A percentile compares a stretch with the other conserved stretches of the same genome.
These are phyloP conservation scores for Phytophthora macrochlamydospora DNA, from an alignment of 352 stramenopile species.

Conservation along the genomic window DNA sequence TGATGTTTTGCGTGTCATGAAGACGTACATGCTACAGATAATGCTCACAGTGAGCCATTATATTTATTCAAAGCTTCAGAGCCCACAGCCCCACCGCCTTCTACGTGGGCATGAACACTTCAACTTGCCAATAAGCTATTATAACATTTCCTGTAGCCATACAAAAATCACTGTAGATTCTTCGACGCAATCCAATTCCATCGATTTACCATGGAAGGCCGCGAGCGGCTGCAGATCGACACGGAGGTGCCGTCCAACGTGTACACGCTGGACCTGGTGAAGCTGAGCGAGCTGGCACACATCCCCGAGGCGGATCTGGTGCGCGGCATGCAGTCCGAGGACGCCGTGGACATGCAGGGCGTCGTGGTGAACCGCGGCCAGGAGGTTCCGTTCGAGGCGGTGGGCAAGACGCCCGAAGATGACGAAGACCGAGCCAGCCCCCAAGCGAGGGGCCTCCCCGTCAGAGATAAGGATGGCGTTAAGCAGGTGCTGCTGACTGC, in stretches of 20 bases:
- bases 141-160: too few species aligned
- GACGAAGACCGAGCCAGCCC: slow-evolving; percentile 14
- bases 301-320: slow-evolving; percentile 77
- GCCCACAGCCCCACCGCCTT: too few species aligned
- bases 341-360: slow-evolving; percentile 83
- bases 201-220: slow-evolving; percentile 29
- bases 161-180: too few species aligned
- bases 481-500: slow-evolving; percentile 83
- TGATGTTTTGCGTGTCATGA: too few species aligned
- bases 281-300: slow-evolving; percentile 63
- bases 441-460: not conserved
- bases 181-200: too few species aligned
- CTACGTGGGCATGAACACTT: too few species aligned
- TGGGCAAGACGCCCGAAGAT: slow-evolving; percentile 55
- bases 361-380: slow-evolving; percentile 79
- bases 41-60: too few species aligned
- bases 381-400: slow-evolving; percentile 79
- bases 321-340: slow-evolving; percentile 70
- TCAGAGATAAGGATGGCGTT: slow-evolving; percentile 27
- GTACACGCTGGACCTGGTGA: slow-evolving; percentile 72
- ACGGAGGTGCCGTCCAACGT: slow-evolving; percentile 83
- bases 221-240: slow-evolving; percentile 60
- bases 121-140: too few species aligned
- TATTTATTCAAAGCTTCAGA: too few species aligned
- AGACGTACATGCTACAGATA: too few species aligned